phyloP scores from a whole-genome alignment of 2,329 filamentous ascomycete species.

The Penicillium griseofulvum region DNA sequence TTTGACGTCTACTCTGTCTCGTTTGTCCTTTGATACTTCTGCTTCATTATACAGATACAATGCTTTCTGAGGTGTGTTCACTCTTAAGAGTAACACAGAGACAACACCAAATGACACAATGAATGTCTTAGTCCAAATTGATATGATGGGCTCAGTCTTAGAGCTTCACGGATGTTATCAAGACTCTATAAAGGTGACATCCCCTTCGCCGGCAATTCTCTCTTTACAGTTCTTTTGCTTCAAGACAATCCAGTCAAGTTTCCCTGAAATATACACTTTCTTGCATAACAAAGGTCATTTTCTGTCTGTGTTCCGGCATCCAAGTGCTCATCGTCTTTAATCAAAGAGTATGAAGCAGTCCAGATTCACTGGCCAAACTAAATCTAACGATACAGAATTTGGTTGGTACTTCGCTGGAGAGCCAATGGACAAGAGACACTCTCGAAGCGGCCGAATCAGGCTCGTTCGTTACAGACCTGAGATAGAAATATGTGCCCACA shows the following conservation, averaged over 20 bases:
- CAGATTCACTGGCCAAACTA: constrained; percentile 1
- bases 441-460: background rate
- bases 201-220: constrained; percentile 1
- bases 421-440: constrained; percentile 4
- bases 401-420: constrained; percentile 7
- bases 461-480: constrained; percentile 2
- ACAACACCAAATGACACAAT: background rate
- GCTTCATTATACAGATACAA: background rate
- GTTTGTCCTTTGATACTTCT: background rate
- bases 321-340: background rate
- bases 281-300: background rate
- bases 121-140: background rate
- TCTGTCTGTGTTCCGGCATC: background rate
- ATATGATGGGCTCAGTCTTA: constrained; percentile 4
- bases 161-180: background rate
- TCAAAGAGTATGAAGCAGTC: background rate
- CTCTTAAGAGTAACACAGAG: constrained; percentile 1
- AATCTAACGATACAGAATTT: background rate
- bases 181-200: constrained; percentile 2
- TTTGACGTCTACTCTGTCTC: background rate
- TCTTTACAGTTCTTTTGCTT: background rate
- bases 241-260: background rate
- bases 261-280: background rate
- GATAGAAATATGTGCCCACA: constrained; percentile 1
- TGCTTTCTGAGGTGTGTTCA: background rate